Percentiles rank a stretch among this genome's conserved stretches.
Evolutionary conservation across 306 rosid genomes (phyloP).

Genomic region (Glycyrrhiza uralensis): DNA sequence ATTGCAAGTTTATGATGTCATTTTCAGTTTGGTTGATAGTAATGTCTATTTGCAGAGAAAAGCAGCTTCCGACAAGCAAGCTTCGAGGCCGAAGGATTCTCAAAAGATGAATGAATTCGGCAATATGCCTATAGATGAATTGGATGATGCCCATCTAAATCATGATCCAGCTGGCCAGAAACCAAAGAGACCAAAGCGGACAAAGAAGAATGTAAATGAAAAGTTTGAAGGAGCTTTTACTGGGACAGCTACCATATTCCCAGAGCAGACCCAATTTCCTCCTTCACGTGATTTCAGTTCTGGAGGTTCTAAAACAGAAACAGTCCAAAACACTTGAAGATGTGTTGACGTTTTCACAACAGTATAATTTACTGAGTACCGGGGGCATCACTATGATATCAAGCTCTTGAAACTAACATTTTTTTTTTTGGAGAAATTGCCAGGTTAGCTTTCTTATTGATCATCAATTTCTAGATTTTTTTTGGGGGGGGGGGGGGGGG

Average conservation of each 20-base stretch:
- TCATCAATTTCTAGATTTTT: not conserved
- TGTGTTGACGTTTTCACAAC: not conserved
- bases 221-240: conserved; percentile 49
- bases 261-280: conserved; percentile 33
- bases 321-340: not conserved
- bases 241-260: conserved; percentile 20
- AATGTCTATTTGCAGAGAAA: conserved; percentile 55
- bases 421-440: not conserved
- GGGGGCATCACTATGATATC: not conserved
- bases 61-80: conserved; percentile 42
- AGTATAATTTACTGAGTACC: not conserved
- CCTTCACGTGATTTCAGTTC: not conserved
- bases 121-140: conserved; percentile 30
- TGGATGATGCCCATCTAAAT: conserved; percentile 40
- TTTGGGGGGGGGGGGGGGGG: no score
- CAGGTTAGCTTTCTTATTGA: not conserved
- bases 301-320: conserved; percentile 1
- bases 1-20: not conserved
- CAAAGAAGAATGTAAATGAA: conserved; percentile 57
- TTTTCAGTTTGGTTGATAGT: conserved; percentile 12
- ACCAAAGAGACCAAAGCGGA: conserved; percentile 62
- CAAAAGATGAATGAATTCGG: conserved; percentile 35
- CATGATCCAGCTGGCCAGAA: conserved; percentile 38
- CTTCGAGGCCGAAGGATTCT: conserved; percentile 42
- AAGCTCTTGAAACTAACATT: not conserved